Percentiles rank a stretch among this genome's conserved stretches.
Conservation (phyloP, 2,329 filamentous ascomycete species). For the Botrytis elliptica region DNA sequence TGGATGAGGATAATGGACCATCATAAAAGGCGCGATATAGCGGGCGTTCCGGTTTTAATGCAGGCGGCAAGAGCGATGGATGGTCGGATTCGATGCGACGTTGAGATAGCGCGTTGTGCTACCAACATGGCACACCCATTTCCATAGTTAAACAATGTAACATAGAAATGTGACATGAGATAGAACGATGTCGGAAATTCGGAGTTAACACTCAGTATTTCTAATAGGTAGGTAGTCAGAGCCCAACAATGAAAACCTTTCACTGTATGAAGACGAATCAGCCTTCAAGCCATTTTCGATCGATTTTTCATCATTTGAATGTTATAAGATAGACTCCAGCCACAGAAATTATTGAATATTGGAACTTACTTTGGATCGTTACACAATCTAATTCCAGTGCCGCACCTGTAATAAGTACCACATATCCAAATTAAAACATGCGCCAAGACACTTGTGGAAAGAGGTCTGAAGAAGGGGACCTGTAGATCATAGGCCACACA, state of each 20-base stretch:
- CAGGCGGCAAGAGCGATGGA: neutral
- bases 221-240: neutral
- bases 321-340: neutral
- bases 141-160: neutral
- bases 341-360: neutral
- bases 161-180: constrained; percentile 4
- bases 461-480: neutral
- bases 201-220: neutral
- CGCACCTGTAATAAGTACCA: neutral
- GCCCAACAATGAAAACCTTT: neutral
- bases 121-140: neutral
- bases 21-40: neutral
- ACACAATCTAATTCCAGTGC: neutral
- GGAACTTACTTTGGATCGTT: neutral
- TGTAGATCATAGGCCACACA: neutral
- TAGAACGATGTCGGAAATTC: neutral
- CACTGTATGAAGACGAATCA: neutral
- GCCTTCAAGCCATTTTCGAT: neutral
- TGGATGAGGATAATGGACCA: neutral
- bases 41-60: neutral
- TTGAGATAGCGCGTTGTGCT: neutral
- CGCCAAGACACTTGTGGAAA: neutral
- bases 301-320: neutral
- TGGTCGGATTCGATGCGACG: neutral
- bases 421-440: neutral